phyloP scores from a whole-genome alignment of 352 stramenopile genomes.

The Phytophthora hybrid region DNA sequence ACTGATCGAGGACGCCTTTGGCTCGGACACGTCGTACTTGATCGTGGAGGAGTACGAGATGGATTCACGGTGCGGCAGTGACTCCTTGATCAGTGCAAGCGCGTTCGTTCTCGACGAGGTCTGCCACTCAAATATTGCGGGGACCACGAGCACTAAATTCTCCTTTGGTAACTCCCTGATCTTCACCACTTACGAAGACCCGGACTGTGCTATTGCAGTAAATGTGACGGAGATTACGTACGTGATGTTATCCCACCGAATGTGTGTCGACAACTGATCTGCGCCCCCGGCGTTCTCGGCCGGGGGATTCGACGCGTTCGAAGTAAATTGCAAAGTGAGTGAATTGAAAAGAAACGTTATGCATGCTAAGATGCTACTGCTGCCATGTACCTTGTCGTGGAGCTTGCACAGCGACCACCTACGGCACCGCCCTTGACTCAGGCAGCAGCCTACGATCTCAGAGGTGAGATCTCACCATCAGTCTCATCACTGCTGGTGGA shows the following conservation, averaged over 20 bases:
- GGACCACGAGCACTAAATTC: not conserved
- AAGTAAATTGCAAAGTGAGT: conserved; percentile 3
- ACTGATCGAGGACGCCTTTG: not conserved
- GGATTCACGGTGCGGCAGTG: not conserved
- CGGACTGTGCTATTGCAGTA: not conserved
- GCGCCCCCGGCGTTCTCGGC: not conserved
- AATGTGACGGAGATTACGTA: not conserved
- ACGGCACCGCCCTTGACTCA: not conserved
- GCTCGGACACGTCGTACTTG: not conserved
- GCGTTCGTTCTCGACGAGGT: not conserved
- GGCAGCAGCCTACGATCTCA: conserved; percentile 1
- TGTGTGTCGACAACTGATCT: not conserved
- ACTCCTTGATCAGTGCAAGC: too few species aligned
- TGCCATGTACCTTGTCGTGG: not conserved
- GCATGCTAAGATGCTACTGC: not conserved
- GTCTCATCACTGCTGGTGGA: not conserved
- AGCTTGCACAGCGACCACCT: conserved; percentile 1
- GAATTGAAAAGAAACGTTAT: not conserved
- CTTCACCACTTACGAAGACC: not conserved
- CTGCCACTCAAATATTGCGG: not conserved
- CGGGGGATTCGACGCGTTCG: not conserved
- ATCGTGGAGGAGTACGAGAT: not conserved
- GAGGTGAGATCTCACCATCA: conserved; percentile 1
- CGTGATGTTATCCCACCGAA: not conserved
- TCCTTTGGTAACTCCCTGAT: not conserved